Base-by-base conservation (phyloP, 768 basidiomycete species). In the Trichaptum fuscoviolaceum region DNA sequence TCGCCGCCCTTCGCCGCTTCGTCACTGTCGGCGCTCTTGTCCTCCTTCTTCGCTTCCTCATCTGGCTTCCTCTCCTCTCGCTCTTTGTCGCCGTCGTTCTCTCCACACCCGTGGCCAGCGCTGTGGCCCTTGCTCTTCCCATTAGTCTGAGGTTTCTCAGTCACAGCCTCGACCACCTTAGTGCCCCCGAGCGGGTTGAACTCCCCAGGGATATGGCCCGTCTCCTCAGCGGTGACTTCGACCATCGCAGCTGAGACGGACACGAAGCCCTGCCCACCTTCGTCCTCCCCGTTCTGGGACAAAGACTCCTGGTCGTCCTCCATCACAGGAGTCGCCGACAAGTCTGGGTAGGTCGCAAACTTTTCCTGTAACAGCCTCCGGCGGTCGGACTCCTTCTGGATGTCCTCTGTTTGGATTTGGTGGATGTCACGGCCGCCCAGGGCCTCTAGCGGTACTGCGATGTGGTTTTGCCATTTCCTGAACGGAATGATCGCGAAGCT, bases 11-110 rank as follows among this genome's bases (percentile, higher is more conserved):
- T 62, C n/a, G n/a, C n/a, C 58, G 63, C 63, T 7, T 34, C 62
- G 3, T 57, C 35, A 23, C 35, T 67, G 65, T 68, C 57, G 66
- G 73, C 68, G 36, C 75, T 60, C 77, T 76, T 81, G 69, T 73
- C 71, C 73, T 73, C 62, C 42, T 66, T 70, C 70, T 69, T 52
- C 58, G 64, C 70, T 34, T 63, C 68, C 15, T 66, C 72, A 7
- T 68, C 70, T 0, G 67, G 70, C 24, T 73, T 74, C 24, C 74
- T 76, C 70, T 81, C 80, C 66, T 64, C 68, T 24, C 60, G 62
- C 62, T 69, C 17, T 68, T 69, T 34, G 62, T 63, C n/a, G n/a
- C 63, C 69, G 57, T 65, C 35, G n/a, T 68, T 72, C 65, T 76
- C 79, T 24, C 76, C 69, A 12, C 42, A 52, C 2, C 20, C 20